These are phyloP conservation scores for Alternaria angustiovoidea DNA, from an alignment of 2,329 filamentous ascomycete genomes.

Conservation along the genomic window DNA sequence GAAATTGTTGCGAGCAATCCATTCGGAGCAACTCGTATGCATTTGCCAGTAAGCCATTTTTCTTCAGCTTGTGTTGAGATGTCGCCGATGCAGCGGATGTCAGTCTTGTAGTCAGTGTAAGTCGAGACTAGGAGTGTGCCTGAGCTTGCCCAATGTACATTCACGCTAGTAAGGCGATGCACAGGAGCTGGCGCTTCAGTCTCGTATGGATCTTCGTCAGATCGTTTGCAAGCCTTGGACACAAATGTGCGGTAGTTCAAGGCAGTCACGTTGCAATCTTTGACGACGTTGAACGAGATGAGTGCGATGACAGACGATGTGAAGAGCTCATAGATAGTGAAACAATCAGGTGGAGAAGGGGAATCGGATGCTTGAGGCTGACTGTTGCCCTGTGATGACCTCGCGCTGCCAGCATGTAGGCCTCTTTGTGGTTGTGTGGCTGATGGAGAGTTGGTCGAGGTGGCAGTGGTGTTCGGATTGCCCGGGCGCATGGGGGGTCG, in stretches of 20 bases:
- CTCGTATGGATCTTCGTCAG: conserved; percentile 15
- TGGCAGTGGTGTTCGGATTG: conserved; percentile 29
- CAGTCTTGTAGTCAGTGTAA: conserved; percentile 31
- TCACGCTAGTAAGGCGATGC: conserved; percentile 41
- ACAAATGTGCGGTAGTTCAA: conserved; percentile 51
- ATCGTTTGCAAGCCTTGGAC: conserved; percentile 28
- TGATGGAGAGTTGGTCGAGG: conserved; percentile 29
- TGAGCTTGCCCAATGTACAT: conserved; percentile 46
- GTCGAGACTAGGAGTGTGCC: conserved; percentile 46
- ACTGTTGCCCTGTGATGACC: conserved; percentile 25
- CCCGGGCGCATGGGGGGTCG: conserved; percentile 37
- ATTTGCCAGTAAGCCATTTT: conserved; percentile 32
- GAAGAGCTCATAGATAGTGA: conserved; percentile 50
- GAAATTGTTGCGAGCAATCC: conserved; percentile 41
- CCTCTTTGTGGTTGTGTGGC: conserved; percentile 31
- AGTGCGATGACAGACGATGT: conserved; percentile 48
- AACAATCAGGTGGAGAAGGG: conserved; percentile 40
- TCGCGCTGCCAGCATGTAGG: conserved; percentile 25
- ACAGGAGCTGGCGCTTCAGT: conserved; percentile 10
- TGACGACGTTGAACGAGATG: conserved; percentile 45
- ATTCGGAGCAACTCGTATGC: conserved; percentile 47
- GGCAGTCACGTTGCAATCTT: conserved; percentile 41
- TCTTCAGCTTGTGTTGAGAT: conserved; percentile 24
- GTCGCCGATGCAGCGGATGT: conserved; percentile 35
- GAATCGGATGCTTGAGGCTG: conserved; percentile 26